Evolutionary conservation across 208 protist species (phyloP).

Genomic region (Tritrichomonas musculus): DNA sequence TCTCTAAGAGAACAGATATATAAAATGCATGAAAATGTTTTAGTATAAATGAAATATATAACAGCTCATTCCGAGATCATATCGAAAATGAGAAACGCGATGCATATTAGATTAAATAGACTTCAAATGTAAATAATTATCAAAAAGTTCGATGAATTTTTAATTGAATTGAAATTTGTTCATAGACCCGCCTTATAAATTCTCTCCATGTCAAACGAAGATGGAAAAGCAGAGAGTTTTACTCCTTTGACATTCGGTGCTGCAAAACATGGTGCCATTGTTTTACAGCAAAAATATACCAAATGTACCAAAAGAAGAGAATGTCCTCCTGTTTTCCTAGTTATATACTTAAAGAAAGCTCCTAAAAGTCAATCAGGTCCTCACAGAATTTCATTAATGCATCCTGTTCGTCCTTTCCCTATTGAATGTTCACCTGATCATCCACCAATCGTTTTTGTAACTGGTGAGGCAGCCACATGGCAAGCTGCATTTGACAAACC

Average conservation of each 20-base stretch:
- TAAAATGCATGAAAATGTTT: no score
- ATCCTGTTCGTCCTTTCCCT: neutral
- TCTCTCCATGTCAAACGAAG: neutral
- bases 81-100: no score
- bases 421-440: neutral
- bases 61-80: no score
- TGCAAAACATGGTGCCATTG: neutral
- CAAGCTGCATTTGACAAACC: neutral
- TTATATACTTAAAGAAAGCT: neutral
- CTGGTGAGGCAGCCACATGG: neutral
- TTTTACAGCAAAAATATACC: slow-evolving; percentile 2
- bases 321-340: neutral
- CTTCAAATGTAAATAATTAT: no score
- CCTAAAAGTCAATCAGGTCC: neutral
- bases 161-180: no score
- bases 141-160: no score
- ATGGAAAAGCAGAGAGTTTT: neutral
- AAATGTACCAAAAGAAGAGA: slow-evolving; percentile 29
- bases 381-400: neutral
- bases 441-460: slow-evolving; percentile 21
- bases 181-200: no score
- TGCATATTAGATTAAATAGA: no score
- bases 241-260: neutral
- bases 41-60: no score
- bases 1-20: no score